phyloP scores from a whole-genome alignment of 805 yeast species.

The Zygosaccharomyces kombuchaensis region DNA sequence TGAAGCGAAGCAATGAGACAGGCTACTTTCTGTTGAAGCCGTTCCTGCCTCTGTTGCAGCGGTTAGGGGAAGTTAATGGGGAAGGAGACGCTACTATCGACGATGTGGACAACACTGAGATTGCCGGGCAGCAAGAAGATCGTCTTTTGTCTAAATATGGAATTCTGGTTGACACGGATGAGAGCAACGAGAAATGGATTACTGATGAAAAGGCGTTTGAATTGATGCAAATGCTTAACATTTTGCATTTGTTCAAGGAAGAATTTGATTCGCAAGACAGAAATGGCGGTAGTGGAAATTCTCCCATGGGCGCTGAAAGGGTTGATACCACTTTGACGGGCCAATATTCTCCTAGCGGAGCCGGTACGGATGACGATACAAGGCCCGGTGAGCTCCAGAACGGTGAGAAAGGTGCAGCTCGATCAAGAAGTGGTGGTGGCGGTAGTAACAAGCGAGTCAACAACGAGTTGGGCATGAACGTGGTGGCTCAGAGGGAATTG shows the following conservation, averaged over 20 bases:
- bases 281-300: not conserved
- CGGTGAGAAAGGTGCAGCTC: not conserved
- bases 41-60: conserved; percentile 25
- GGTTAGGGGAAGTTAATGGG: conserved; percentile 1
- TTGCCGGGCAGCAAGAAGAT: conserved; percentile 16
- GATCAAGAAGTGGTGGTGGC: not conserved
- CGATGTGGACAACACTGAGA: conserved; percentile 5
- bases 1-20: conserved; percentile 21
- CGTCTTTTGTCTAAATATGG: conserved; percentile 24
- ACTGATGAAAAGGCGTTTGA: conserved; percentile 26
- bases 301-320: not conserved
- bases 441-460: conserved; percentile 9
- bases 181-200: conserved; percentile 30
- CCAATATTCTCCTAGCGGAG: not conserved
- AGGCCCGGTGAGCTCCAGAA: not conserved
- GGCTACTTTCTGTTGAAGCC: conserved; percentile 26
- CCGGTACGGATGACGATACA: conserved; percentile 9
- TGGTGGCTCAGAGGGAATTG: conserved; percentile 18
- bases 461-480: conserved; percentile 6
- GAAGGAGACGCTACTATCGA: conserved; percentile 3
- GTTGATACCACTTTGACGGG: not conserved
- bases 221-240: conserved; percentile 18
- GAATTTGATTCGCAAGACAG: conserved; percentile 11
- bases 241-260: conserved; percentile 18
- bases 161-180: conserved; percentile 27